Evolutionary conservation across 768 basidiomycete species (phyloP).

Genomic region (Pulveroboletus ravenelii): DNA sequence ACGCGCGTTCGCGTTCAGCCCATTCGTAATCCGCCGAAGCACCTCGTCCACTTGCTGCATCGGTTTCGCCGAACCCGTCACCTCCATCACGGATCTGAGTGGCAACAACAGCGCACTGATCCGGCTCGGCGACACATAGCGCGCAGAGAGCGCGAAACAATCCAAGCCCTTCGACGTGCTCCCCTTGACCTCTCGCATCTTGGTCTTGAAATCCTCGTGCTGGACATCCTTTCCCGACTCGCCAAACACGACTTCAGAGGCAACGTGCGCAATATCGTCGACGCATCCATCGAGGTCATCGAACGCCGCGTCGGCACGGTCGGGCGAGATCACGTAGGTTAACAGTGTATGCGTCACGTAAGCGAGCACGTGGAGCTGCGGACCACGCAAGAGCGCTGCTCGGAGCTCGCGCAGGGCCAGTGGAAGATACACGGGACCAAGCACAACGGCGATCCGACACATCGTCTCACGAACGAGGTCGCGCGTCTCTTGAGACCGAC

Average conservation of each 20-base stretch:
- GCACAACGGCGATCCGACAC: constrained; percentile 65
- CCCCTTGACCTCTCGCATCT: constrained; percentile 84
- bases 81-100: constrained; percentile 77
- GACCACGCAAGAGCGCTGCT: constrained; percentile 82
- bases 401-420: constrained; percentile 74
- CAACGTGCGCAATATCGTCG: constrained; percentile 72
- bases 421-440: constrained; percentile 74
- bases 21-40: constrained; percentile 73
- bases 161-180: constrained; percentile 84
- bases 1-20: constrained; percentile 78
- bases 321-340: constrained; percentile 67
- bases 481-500: constrained; percentile 87
- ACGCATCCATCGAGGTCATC: constrained; percentile 69
- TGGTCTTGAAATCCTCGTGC: constrained; percentile 89
- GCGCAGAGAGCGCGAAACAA: constrained; percentile 77
- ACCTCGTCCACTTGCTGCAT: constrained; percentile 88
- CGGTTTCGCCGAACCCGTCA: constrained; percentile 74
- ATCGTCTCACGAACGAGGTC: constrained; percentile 82
- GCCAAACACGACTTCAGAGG: constrained; percentile 89
- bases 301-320: constrained; percentile 48
- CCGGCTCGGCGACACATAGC: constrained; percentile 68
- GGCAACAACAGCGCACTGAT: constrained; percentile 76
- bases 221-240: constrained; percentile 87
- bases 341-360: constrained; percentile 79
- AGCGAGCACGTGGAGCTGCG: constrained; percentile 90